Percentiles rank a stretch among this genome's conserved stretches.
These are phyloP conservation scores for Polyporus arcularius DNA, from an alignment of 768 basidiomycete species.

Conservation along the genomic window DNA sequence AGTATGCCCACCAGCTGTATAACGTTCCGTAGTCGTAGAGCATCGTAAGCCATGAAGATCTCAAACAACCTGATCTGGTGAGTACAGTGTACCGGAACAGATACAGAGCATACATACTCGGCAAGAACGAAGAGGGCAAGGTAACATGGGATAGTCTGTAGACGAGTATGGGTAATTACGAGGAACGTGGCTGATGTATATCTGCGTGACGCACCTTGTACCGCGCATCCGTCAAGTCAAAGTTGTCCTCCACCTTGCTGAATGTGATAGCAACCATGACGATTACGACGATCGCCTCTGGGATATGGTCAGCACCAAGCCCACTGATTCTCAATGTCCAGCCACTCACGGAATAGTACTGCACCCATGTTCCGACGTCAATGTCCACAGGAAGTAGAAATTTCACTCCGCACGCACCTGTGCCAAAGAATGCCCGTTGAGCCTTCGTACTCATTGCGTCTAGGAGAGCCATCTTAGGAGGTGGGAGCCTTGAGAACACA, in stretches of 20 bases:
- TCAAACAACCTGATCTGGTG: slow-evolving; percentile 64
- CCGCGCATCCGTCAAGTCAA: slow-evolving; percentile 39
- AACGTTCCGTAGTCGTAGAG: slow-evolving; percentile 74
- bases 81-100: slow-evolving; percentile 1
- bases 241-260: slow-evolving; percentile 56
- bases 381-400: not conserved
- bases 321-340: not conserved
- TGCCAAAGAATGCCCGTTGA: slow-evolving; percentile 70
- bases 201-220: slow-evolving; percentile 51
- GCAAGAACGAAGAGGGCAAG: slow-evolving; percentile 82
- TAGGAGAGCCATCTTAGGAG: slow-evolving; percentile 62
- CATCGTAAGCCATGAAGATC: slow-evolving; percentile 78
- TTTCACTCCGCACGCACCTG: slow-evolving; percentile 49
- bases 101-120: slow-evolving; percentile 50
- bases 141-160: slow-evolving; percentile 79
- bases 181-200: not conserved
- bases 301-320: not conserved
- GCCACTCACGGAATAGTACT: slow-evolving; percentile 63
- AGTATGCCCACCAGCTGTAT: slow-evolving; percentile 79
- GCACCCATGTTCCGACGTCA: slow-evolving; percentile 10
- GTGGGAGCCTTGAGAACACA: slow-evolving; percentile 1
- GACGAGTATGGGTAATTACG: slow-evolving; percentile 9
- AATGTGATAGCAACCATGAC: slow-evolving; percentile 76
- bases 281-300: slow-evolving; percentile 77
- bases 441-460: slow-evolving; percentile 71